phyloP scores from a whole-genome alignment of 2,329 filamentous ascomycete species.

The Arthroderma sp. region DNA sequence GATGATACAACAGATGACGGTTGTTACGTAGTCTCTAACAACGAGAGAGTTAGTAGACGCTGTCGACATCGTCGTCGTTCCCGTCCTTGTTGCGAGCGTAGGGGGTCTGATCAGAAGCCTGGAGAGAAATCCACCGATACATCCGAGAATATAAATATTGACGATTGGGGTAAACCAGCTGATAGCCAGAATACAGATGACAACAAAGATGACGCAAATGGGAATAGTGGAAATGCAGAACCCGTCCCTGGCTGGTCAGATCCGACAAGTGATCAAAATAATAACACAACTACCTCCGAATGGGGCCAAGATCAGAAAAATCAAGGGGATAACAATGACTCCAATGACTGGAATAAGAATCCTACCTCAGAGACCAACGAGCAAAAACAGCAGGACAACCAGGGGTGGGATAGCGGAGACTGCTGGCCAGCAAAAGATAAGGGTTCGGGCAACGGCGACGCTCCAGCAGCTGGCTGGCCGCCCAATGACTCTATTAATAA shows the following conservation, averaged over 20 bases:
- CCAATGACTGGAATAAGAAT: not conserved
- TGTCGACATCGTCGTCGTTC: not conserved
- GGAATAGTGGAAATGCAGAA: not conserved
- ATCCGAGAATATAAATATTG: not conserved
- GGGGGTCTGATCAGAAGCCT: not conserved
- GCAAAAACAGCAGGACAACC: not conserved
- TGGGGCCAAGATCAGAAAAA: not conserved
- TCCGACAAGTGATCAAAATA: not conserved
- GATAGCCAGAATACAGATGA: not conserved
- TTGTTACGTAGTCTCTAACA: slow-evolving; percentile 15
- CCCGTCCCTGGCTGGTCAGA: not conserved
- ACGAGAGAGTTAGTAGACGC: slow-evolving; percentile 8
- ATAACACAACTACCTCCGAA: not conserved
- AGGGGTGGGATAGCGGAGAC: not conserved
- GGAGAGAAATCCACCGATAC: not conserved
- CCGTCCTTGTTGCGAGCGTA: not conserved
- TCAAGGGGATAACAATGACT: not conserved
- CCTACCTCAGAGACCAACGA: not conserved
- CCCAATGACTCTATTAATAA: not conserved
- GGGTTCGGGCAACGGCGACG: not conserved
- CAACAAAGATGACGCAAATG: not conserved
- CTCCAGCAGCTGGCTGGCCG: not conserved
- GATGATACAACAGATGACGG: slow-evolving; percentile 7
- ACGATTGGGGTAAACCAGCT: not conserved
- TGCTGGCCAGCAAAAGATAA: not conserved